These are phyloP conservation scores for Saraca asoca DNA, from an alignment of 331 rosid species.

Conservation along the genomic window DNA sequence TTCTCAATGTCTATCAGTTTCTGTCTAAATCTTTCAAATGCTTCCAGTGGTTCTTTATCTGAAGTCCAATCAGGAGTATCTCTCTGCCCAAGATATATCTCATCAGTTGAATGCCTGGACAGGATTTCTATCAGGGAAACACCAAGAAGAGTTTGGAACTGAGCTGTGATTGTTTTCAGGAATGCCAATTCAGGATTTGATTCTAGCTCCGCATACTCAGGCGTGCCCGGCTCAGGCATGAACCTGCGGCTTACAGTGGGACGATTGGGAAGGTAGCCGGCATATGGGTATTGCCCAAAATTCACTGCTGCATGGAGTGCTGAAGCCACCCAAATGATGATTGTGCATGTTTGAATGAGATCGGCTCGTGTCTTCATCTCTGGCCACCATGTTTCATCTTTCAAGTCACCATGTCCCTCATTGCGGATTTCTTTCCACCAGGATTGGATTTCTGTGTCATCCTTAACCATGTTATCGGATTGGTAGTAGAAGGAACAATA, in stretches of 20 bases:
- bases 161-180: constrained; percentile 87
- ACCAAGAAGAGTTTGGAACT: constrained; percentile 80
- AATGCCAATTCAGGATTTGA: constrained; percentile 62
- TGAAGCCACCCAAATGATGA: constrained; percentile 90
- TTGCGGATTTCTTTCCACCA: constrained; percentile 85
- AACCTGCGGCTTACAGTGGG: constrained; percentile 92
- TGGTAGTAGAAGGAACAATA: constrained; percentile 66
- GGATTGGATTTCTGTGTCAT: constrained; percentile 61
- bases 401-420: constrained; percentile 87
- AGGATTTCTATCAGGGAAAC: constrained; percentile 77
- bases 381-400: constrained; percentile 81
- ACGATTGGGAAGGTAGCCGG: constrained; percentile 90
- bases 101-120: constrained; percentile 85
- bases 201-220: constrained; percentile 69
- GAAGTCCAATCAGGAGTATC: constrained; percentile 61
- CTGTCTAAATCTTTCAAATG: constrained; percentile 58
- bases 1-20: constrained; percentile 60
- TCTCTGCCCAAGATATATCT: constrained; percentile 84
- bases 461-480: constrained; percentile 50
- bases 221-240: constrained; percentile 92
- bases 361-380: constrained; percentile 57
- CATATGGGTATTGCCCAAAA: constrained; percentile 91
- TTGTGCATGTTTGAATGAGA: constrained; percentile 67
- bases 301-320: constrained; percentile 98
- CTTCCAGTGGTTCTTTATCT: constrained; percentile 56